These are phyloP conservation scores for Albizia julibrissin DNA, from an alignment of 306 rosid species.

Conservation along the genomic window DNA sequence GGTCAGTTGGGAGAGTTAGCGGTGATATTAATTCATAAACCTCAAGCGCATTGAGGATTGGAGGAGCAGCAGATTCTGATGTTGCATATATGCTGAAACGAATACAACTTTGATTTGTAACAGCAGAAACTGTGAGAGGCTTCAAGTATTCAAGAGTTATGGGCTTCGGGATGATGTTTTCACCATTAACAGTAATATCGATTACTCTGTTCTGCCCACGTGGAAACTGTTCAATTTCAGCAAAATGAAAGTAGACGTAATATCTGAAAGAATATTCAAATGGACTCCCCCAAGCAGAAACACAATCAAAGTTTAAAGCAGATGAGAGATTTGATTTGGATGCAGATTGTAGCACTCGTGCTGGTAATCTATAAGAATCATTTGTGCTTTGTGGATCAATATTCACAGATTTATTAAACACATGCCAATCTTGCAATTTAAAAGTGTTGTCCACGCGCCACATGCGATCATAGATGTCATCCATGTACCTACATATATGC, in stretches of 20 bases:
- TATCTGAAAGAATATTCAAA: not conserved
- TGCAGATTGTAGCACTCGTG: slow-evolving; percentile 7
- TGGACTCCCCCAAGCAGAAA: not conserved
- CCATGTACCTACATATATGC: not conserved
- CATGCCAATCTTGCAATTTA: not conserved
- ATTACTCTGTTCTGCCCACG: not conserved
- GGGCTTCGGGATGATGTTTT: not conserved
- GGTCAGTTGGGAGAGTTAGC: not conserved
- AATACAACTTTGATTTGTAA: not conserved
- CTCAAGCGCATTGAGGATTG: not conserved
- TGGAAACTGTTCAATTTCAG: not conserved
- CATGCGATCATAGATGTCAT: slow-evolving; percentile 10
- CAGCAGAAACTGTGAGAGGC: not conserved
- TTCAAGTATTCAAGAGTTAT: not conserved
- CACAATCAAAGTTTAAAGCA: not conserved
- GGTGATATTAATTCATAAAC: not conserved
- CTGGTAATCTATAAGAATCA: not conserved
- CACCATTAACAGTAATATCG: not conserved
- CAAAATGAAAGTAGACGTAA: not conserved
- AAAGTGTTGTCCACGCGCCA: not conserved
- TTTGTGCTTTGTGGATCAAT: not conserved
- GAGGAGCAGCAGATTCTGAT: not conserved
- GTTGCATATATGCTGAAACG: not conserved
- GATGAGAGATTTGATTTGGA: not conserved
- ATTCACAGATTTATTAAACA: not conserved